A percentile compares a stretch with the other conserved stretches of the same genome.
Evolutionary conservation across 805 yeast genomes (phyloP).

Genomic region (Candida easanensis): DNA sequence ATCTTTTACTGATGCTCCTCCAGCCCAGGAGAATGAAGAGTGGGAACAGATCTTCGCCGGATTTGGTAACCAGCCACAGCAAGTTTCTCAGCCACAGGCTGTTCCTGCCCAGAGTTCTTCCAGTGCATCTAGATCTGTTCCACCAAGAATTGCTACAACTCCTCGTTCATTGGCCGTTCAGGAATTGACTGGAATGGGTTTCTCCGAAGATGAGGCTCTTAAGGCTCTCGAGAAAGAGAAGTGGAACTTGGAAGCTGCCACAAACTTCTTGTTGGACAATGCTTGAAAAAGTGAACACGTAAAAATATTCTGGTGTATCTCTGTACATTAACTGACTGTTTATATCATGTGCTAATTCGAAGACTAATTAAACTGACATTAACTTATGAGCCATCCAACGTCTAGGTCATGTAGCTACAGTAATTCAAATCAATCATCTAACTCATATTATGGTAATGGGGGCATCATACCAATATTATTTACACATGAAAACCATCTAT

Average conservation of each 20-base stretch:
- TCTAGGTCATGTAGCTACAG: background rate
- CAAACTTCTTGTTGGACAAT: slow-evolving; percentile 75
- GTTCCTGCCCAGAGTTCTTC: slow-evolving; percentile 14
- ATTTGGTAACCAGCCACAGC: slow-evolving; percentile 54
- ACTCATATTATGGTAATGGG: background rate
- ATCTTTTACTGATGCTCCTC: slow-evolving; percentile 1
- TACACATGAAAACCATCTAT: background rate
- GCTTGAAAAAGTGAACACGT: no score
- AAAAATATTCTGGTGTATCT: no score
- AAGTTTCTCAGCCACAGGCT: slow-evolving; percentile 4
- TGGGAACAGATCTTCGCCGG: slow-evolving; percentile 96
- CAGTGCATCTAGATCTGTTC: slow-evolving; percentile 2
- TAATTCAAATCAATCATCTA: background rate
- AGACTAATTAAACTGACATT: no score
- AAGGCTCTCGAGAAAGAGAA: slow-evolving; percentile 65
- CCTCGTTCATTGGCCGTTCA: slow-evolving; percentile 60
- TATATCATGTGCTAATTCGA: no score
- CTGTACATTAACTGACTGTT: no score
- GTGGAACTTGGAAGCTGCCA: slow-evolving; percentile 84
- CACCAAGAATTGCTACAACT: slow-evolving; percentile 37
- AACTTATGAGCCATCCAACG: no score
- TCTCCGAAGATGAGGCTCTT: slow-evolving; percentile 59
- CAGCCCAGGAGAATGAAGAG: slow-evolving; percentile 52
- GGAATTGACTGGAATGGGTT: slow-evolving; percentile 90
- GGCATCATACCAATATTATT: background rate